These are phyloP conservation scores for Arthroderma sp. DNA, from an alignment of 2,329 filamentous ascomycete genomes.

Conservation along the genomic window DNA sequence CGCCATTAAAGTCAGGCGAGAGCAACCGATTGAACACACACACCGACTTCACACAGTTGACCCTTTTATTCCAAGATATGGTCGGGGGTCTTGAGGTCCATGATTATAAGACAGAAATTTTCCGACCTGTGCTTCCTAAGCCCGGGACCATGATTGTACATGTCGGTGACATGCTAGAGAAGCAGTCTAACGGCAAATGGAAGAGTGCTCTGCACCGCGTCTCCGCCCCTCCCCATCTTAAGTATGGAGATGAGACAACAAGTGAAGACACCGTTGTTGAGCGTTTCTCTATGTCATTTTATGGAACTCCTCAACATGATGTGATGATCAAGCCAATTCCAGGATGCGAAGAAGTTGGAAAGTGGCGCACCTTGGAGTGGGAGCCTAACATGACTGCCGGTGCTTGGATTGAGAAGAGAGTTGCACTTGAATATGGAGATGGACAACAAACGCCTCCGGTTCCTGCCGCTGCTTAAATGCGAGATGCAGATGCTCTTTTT, in stretches of 20 bases:
- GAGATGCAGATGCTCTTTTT: no score
- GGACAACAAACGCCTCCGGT: not conserved
- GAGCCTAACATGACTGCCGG: constrained; percentile 1
- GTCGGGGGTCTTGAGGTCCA: constrained; percentile 40
- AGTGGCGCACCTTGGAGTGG: not conserved
- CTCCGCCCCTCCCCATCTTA: not conserved
- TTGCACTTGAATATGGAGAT: constrained; percentile 1
- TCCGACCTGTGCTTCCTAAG: constrained; percentile 33
- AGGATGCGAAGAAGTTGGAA: not conserved
- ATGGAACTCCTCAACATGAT: not conserved
- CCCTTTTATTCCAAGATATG: constrained; percentile 40
- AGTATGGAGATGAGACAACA: not conserved
- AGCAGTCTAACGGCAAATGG: constrained; percentile 37
- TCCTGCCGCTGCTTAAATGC: no score
- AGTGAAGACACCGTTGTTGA: not conserved
- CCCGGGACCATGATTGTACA: constrained; percentile 39
- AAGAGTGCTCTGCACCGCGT: constrained; percentile 32
- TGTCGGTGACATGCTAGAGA: constrained; percentile 36
- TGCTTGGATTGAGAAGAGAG: not conserved
- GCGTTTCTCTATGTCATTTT: not conserved
- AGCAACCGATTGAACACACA: constrained; percentile 18
- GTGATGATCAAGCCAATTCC: not conserved
- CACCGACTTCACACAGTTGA: constrained; percentile 43
- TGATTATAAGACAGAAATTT: constrained; percentile 30
- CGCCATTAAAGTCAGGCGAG: not conserved